Evolutionary conservation across 768 basidiomycete species (phyloP).

Genomic region (Tricholomella constricta): DNA sequence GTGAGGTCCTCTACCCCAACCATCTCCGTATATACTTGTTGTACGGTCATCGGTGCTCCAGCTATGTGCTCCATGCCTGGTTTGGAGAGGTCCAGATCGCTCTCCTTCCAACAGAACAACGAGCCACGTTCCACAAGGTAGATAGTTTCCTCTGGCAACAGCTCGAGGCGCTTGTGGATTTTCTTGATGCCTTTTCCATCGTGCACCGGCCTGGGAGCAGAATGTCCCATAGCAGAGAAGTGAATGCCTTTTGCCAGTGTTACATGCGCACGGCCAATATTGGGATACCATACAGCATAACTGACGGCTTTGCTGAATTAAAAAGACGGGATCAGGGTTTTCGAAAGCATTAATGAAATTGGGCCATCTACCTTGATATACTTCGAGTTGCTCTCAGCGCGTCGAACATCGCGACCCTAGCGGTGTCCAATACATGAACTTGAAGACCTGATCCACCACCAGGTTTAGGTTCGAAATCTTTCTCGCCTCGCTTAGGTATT

Average conservation of each 20-base stretch:
- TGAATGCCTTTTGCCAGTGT: slow-evolving; percentile 80
- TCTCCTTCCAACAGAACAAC: slow-evolving; percentile 78
- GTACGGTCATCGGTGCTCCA: slow-evolving; percentile 85
- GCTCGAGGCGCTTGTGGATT: slow-evolving; percentile 68
- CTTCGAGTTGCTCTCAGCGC: slow-evolving; percentile 73
- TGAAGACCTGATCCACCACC: slow-evolving; percentile 75
- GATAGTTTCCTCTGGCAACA: slow-evolving; percentile 93
- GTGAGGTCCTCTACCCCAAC: slow-evolving; percentile 77
- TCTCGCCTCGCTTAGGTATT: slow-evolving; percentile 96
- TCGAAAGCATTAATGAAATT: not conserved
- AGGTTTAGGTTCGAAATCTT: slow-evolving; percentile 88
- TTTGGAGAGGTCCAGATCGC: slow-evolving; percentile 30
- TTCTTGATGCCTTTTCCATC: slow-evolving; percentile 41
- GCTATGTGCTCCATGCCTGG: slow-evolving; percentile 40
- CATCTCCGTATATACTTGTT: slow-evolving; percentile 88
- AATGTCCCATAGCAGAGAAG: slow-evolving; percentile 81
- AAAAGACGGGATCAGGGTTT: slow-evolving; percentile 4
- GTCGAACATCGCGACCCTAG: slow-evolving; percentile 85
- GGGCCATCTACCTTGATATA: slow-evolving; percentile 61
- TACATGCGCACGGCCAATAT: slow-evolving; percentile 63
- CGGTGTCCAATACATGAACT: slow-evolving; percentile 74
- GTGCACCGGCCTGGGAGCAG: slow-evolving; percentile 52
- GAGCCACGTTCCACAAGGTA: slow-evolving; percentile 92
- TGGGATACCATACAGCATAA: slow-evolving; percentile 79
- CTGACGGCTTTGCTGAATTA: slow-evolving; percentile 69